These are phyloP conservation scores for Syncephalastrum contaminatum DNA, from an alignment of 371 early-diverging fungal species.

Conservation along the genomic window DNA sequence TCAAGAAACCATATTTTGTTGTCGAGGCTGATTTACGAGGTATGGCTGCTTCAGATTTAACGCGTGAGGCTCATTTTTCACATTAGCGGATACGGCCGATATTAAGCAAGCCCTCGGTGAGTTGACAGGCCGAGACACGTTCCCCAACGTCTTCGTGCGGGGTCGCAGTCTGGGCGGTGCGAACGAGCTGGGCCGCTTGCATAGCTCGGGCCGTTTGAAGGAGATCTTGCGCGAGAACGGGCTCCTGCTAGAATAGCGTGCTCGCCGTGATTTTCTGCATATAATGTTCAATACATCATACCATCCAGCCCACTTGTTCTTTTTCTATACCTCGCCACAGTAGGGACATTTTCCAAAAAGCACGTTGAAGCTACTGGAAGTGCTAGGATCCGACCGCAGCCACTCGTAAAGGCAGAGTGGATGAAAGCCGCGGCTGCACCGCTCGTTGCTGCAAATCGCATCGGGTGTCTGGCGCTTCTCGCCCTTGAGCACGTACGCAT, in stretches of 20 bases:
- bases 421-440: conserved; percentile 43
- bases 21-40: conserved; percentile 7
- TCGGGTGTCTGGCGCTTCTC: conserved; percentile 23
- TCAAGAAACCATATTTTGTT: conserved; percentile 1
- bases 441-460: conserved; percentile 26
- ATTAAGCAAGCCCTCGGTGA: conserved; percentile 26
- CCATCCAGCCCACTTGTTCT: not conserved
- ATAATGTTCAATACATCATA: not conserved
- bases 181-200: conserved; percentile 26
- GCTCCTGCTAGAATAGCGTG: conserved; percentile 8
- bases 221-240: conserved; percentile 9
- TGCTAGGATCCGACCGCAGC: conserved; percentile 36
- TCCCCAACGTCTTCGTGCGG: conserved; percentile 35
- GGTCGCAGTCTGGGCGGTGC: conserved; percentile 30
- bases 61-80: no score
- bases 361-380: conserved; percentile 37
- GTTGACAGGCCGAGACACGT: conserved; percentile 30
- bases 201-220: conserved; percentile 23
- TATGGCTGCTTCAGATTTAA: not conserved
- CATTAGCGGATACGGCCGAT: conserved; percentile 26
- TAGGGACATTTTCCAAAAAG: conserved; percentile 48
- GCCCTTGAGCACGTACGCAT: conserved; percentile 34
- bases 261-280: conserved; percentile 42
- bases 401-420: conserved; percentile 41
- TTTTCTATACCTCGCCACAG: conserved; percentile 36